Evolutionary conservation across 306 rosid genomes (phyloP).

Genomic region (Datisca glomerata): DNA sequence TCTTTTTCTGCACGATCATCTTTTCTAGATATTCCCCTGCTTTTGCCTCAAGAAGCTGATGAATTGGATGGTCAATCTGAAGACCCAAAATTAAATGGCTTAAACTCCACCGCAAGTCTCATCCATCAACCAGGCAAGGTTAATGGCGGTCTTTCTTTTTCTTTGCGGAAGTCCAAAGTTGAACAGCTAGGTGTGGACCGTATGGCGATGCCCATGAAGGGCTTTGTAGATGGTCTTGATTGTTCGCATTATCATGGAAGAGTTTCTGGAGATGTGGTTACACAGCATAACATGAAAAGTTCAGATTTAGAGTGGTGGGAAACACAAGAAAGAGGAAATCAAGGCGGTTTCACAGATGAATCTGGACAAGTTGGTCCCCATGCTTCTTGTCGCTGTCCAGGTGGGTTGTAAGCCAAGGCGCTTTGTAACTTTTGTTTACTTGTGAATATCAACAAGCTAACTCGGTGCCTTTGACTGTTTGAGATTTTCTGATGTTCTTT

Average conservation of each 20-base stretch:
- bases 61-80: slow-evolving; percentile 33
- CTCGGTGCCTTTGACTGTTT: neutral
- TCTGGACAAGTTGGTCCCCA: slow-evolving; percentile 89
- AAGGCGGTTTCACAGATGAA: slow-evolving; percentile 64
- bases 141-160: slow-evolving; percentile 20
- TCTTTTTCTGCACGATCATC: slow-evolving; percentile 55
- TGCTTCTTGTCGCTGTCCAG: slow-evolving; percentile 88
- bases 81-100: slow-evolving; percentile 17
- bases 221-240: slow-evolving; percentile 74
- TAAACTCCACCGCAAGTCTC: slow-evolving; percentile 11
- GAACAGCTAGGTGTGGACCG: slow-evolving; percentile 31
- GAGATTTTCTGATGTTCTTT: neutral
- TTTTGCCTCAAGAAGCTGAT: slow-evolving; percentile 60
- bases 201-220: slow-evolving; percentile 70
- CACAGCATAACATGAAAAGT: slow-evolving; percentile 22
- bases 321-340: slow-evolving; percentile 69
- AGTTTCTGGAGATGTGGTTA: slow-evolving; percentile 22
- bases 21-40: slow-evolving; percentile 80
- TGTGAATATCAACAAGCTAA: too few species aligned
- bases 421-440: neutral
- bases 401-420: slow-evolving; percentile 23
- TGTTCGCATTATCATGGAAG: slow-evolving; percentile 29
- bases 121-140: slow-evolving; percentile 20
- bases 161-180: slow-evolving; percentile 37
- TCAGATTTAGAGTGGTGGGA: slow-evolving; percentile 86